Conservation (phyloP, 164 flowering plant species). For the Kalanchoe fedtschenkoi region DNA sequence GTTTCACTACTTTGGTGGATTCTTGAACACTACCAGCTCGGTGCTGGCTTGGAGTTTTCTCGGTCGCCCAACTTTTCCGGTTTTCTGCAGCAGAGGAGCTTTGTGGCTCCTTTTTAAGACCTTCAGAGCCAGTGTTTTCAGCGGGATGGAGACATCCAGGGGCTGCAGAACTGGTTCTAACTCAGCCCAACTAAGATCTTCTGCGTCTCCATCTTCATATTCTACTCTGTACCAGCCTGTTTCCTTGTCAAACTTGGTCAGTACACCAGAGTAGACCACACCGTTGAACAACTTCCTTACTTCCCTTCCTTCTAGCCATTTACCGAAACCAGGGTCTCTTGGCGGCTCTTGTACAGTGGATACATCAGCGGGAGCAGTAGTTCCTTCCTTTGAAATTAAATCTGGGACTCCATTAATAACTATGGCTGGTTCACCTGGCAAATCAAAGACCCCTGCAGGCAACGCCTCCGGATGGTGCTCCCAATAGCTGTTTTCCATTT, state of each 20-base stretch:
- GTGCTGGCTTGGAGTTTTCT: neutral
- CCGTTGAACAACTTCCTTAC: constrained; percentile 55
- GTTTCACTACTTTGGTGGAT: neutral
- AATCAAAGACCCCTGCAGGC: constrained; percentile 27
- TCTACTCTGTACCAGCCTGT: constrained; percentile 75
- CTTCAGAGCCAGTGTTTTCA: constrained; percentile 47
- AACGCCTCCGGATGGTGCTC: constrained; percentile 16
- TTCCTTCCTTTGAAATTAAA: constrained; percentile 11
- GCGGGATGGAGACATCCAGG: constrained; percentile 50
- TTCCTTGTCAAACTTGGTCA: constrained; percentile 52
- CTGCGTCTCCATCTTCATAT: constrained; percentile 82
- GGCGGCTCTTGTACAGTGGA: constrained; percentile 14
- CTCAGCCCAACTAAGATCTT: constrained; percentile 84
- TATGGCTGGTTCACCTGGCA: constrained; percentile 71
- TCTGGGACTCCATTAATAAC: constrained; percentile 66
- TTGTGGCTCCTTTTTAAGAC: constrained; percentile 34
- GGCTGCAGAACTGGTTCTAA: constrained; percentile 54
- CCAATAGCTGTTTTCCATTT: constrained; percentile 7
- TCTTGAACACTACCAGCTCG: neutral
- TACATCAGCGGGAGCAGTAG: constrained; percentile 6
- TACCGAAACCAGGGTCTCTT: constrained; percentile 30
- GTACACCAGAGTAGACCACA: constrained; percentile 40
- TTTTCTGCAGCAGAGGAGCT: neutral
- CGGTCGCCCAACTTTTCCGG: constrained; percentile 4
- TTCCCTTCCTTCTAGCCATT: constrained; percentile 74